Evolutionary conservation across 1,284 basidiomycete species (phyloP).

Genomic region (Thelephora terrestris): DNA sequence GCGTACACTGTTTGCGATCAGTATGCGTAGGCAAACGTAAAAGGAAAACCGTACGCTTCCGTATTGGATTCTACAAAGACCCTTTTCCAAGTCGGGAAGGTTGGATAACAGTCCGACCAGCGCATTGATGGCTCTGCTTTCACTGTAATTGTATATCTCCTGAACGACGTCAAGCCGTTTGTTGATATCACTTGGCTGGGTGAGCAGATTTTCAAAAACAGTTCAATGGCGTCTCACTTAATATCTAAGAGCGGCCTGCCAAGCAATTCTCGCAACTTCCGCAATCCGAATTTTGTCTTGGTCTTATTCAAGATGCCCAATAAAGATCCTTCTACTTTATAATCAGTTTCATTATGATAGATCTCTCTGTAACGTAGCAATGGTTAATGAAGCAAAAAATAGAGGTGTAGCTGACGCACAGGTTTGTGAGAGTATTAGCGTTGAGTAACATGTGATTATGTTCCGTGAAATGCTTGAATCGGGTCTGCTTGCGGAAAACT

Average conservation of each 20-base stretch:
- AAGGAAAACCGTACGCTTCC: slow-evolving; percentile 47
- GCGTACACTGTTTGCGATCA: slow-evolving; percentile 50
- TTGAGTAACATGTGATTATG: slow-evolving; percentile 83
- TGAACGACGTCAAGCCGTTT: slow-evolving; percentile 78
- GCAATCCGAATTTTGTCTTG: slow-evolving; percentile 80
- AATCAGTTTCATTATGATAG: slow-evolving; percentile 84
- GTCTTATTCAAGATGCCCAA: slow-evolving; percentile 84
- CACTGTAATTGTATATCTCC: slow-evolving; percentile 55
- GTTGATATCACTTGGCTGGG: slow-evolving; percentile 47
- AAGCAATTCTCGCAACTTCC: slow-evolving; percentile 81
- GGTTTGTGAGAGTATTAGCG: slow-evolving; percentile 79
- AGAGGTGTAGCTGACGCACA: slow-evolving; percentile 31
- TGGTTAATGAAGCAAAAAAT: neutral
- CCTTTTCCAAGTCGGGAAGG: slow-evolving; percentile 84
- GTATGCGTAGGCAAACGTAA: neutral
- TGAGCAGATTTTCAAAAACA: neutral
- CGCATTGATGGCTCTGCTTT: slow-evolving; percentile 10
- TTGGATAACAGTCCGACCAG: slow-evolving; percentile 64
- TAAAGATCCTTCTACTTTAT: slow-evolving; percentile 65
- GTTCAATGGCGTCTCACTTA: slow-evolving; percentile 31
- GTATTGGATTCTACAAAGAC: slow-evolving; percentile 84
- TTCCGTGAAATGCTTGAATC: slow-evolving; percentile 74
- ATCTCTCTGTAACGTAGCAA: slow-evolving; percentile 48
- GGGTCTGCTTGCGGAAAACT: slow-evolving; percentile 62
- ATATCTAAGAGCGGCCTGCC: slow-evolving; percentile 76